These are phyloP conservation scores for Fusarium cicatricum DNA, from an alignment of 2,329 filamentous ascomycete species.

Conservation along the genomic window DNA sequence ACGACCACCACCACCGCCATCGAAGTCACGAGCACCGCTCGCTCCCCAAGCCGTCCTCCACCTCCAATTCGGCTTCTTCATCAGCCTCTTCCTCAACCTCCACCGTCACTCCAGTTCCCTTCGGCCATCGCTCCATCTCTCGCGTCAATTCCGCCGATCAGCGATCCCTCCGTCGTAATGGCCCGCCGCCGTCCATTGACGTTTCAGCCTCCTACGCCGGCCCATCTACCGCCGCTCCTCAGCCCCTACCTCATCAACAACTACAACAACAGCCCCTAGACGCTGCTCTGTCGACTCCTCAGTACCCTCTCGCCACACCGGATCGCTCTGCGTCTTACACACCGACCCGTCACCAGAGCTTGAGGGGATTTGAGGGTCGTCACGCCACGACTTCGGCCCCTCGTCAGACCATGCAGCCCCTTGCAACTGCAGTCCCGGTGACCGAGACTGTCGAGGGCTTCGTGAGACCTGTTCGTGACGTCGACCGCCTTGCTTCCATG, in stretches of 20 bases:
- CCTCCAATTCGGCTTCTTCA: conserved; percentile 44
- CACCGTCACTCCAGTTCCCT: conserved; percentile 43
- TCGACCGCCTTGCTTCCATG: conserved; percentile 86
- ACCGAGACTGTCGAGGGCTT: conserved; percentile 78
- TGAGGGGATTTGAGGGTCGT: conserved; percentile 60
- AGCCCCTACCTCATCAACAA: conserved; percentile 21
- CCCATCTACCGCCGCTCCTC: conserved; percentile 45
- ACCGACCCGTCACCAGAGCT: conserved; percentile 57
- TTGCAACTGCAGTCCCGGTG: conserved; percentile 71
- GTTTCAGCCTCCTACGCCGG: conserved; percentile 55
- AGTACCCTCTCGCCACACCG: conserved; percentile 35
- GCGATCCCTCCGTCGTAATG: conserved; percentile 75
- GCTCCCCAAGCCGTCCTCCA: conserved; percentile 54
- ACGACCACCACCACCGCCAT: conserved; percentile 61
- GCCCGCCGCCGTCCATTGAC: conserved; percentile 77
- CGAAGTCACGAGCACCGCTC: conserved; percentile 59
- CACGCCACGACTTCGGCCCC: conserved; percentile 59
- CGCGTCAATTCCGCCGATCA: conserved; percentile 65
- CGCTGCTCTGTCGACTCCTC: conserved; percentile 30
- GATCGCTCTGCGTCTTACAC: conserved; percentile 37
- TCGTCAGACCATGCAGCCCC: conserved; percentile 64
- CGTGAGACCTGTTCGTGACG: conserved; percentile 81
- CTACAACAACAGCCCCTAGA: conserved; percentile 38
- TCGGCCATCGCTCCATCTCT: conserved; percentile 61
- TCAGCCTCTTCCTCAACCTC: conserved; percentile 45